A percentile compares a stretch with the other conserved stretches of the same genome.
These are phyloP conservation scores for Elaeagnus macrophylla DNA, from an alignment of 306 rosid genomes.

Conservation along the genomic window DNA sequence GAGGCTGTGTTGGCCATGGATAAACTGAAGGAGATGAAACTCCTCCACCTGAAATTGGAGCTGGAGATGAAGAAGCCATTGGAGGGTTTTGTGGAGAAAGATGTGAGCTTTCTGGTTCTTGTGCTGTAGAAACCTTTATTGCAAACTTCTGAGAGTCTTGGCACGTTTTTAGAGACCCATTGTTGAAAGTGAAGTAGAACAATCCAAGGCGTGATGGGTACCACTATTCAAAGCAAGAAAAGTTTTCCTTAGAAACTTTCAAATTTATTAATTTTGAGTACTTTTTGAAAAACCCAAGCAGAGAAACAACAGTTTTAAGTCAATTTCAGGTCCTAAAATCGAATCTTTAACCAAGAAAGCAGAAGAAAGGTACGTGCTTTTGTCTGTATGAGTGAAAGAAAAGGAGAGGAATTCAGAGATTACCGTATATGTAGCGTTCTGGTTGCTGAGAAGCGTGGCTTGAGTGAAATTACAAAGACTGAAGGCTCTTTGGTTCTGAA, in stretches of 20 bases:
- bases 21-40: slow-evolving; percentile 47
- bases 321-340: neutral
- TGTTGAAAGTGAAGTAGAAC: slow-evolving; percentile 79
- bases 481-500: slow-evolving; percentile 71
- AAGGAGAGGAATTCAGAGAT: slow-evolving; percentile 7
- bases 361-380: neutral
- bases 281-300: slow-evolving; percentile 9
- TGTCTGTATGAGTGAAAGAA: neutral
- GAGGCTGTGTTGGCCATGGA: slow-evolving; percentile 85
- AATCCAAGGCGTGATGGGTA: slow-evolving; percentile 80
- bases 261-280: neutral
- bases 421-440: slow-evolving; percentile 53
- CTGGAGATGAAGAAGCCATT: slow-evolving; percentile 39
- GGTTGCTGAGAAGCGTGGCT: slow-evolving; percentile 66
- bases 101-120: slow-evolving; percentile 19
- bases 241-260: too few relatives aligned
- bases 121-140: slow-evolving; percentile 35
- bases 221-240: slow-evolving; percentile 40
- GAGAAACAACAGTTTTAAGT: neutral
- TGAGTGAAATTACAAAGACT: slow-evolving; percentile 62
- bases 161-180: slow-evolving; percentile 49
- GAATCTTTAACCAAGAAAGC: neutral
- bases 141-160: slow-evolving; percentile 63
- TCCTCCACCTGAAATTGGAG: slow-evolving; percentile 37
- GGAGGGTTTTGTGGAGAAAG: slow-evolving; percentile 42